Base-by-base conservation (phyloP, 257 asterid genomes). In the Penstemon davidsonii region DNA sequence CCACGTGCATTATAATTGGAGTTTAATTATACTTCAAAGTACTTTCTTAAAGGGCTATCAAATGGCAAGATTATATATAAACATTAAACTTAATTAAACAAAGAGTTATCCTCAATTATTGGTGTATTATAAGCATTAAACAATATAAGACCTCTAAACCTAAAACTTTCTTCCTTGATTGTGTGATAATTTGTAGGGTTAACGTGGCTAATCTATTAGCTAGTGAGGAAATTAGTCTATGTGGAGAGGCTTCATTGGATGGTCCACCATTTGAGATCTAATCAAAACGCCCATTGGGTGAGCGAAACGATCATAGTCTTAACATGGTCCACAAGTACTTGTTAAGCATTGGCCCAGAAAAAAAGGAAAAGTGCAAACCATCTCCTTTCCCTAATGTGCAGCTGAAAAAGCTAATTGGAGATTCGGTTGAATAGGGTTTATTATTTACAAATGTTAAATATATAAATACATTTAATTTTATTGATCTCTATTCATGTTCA, bases 211-310 rank as follows among this genome's bases (percentile, higher is more conserved):
- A 43, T 55, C 10, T 66, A 25, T 25, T 25, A 49, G 54, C 54
- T 3, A 60, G 55, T 19, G 63, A 55, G 68, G 74, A 55, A n/a
- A 75, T 68, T 55, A 52, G 72, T 37, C 78, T 79, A 79, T 45
- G 75, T 75, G 69, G 40, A 52, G 18, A 33, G 43, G 54, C 45
- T 19, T 56, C 39, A 71, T 61, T 74, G 80, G 77, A 49, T 56
- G 73, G 49, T 37, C 75, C 64, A 7, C 36, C 49, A 67, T 42
- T 61, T 52, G 53, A 38, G 69, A 36, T 68, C 67, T 57, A 8
- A 61, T 69, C 71, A 73, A 45, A 45, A 45, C 54, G 76, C 68
- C 75, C 45, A 75, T 71, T 79, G 78, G 73, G 71, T 73, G 8
- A 25, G 71, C 68, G 70, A 76, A 44, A 57, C 53, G 47, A 55